These are phyloP conservation scores for Trypanosoma lewisi DNA, from an alignment of 208 protist genomes.

Conservation along the genomic window DNA sequence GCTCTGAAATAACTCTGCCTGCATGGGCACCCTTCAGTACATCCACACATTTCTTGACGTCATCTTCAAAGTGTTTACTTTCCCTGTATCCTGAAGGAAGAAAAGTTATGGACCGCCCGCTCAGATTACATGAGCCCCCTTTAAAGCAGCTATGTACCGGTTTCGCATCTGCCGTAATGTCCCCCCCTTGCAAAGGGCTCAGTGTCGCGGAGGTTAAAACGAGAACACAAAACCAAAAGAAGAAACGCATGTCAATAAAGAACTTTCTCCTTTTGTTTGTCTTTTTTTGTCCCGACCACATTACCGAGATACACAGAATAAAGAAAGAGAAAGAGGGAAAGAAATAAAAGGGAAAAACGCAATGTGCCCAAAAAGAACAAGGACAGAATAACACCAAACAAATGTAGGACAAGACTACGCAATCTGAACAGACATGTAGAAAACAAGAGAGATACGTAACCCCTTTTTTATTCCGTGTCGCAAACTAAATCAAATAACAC, in stretches of 20 bases:
- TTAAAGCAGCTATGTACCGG: slow-evolving; percentile 22
- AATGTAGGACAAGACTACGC: no score
- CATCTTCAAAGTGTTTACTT: slow-evolving; percentile 31
- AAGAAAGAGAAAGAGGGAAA: neutral
- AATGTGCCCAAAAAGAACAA: no score
- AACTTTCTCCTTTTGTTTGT: neutral
- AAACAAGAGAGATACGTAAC: no score
- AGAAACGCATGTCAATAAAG: slow-evolving; percentile 14
- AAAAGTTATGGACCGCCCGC: slow-evolving; percentile 59
- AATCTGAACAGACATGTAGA: no score
- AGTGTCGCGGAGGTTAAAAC: slow-evolving; percentile 3
- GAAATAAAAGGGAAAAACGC: slow-evolving; percentile 3
- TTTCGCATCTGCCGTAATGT: neutral
- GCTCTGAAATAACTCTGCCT: slow-evolving; percentile 36
- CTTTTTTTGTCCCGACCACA: neutral
- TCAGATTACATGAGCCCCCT: slow-evolving; percentile 21
- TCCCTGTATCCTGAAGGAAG: slow-evolving; percentile 57
- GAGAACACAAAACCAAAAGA: slow-evolving; percentile 6
- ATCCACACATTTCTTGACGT: slow-evolving; percentile 33
- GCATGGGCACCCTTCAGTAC: slow-evolving; percentile 44
- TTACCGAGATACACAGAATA: no score
- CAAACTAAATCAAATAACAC: no score
- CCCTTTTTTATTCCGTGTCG: no score
- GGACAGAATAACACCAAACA: no score
- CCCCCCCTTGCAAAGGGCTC: no score